phyloP scores from a whole-genome alignment of 2,329 filamentous ascomycete species.

The Blumeria graminis region DNA sequence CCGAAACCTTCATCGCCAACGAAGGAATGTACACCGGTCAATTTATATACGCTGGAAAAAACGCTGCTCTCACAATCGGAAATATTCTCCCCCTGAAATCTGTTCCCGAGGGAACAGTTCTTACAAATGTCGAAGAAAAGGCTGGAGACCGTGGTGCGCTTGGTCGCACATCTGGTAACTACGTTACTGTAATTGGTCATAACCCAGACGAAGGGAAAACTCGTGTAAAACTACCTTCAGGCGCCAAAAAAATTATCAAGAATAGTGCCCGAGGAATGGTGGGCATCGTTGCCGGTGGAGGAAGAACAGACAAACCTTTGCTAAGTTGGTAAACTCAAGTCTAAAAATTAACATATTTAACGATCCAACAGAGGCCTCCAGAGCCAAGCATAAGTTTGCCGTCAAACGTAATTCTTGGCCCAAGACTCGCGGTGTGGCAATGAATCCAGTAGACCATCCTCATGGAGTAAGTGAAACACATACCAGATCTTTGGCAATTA shows the following conservation, averaged over 20 bases:
- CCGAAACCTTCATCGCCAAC: slow-evolving; percentile 99
- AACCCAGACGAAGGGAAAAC: slow-evolving; percentile 99
- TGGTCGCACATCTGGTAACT: slow-evolving; percentile 96
- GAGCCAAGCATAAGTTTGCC: slow-evolving; percentile 99
- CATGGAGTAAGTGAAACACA: slow-evolving; percentile 37
- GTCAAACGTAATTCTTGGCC: slow-evolving; percentile 99
- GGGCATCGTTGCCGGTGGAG: slow-evolving; percentile 96
- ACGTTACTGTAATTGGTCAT: slow-evolving; percentile 93
- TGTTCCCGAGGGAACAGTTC: slow-evolving; percentile 96
- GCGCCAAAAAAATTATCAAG: slow-evolving; percentile 97
- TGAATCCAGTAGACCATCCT: slow-evolving; percentile 99
- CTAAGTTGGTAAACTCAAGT: slow-evolving; percentile 39
- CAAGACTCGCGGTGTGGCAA: slow-evolving; percentile 99
- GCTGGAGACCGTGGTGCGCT: slow-evolving; percentile 87
- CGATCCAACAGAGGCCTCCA: slow-evolving; percentile 58
- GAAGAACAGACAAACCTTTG: slow-evolving; percentile 98
- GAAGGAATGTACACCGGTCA: slow-evolving; percentile 99
- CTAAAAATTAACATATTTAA: slow-evolving; percentile 18
- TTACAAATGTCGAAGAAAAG: slow-evolving; percentile 99
- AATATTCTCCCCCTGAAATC: slow-evolving; percentile 88
- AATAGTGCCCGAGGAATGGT: slow-evolving; percentile 92
- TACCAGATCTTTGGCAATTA: slow-evolving; percentile 1
- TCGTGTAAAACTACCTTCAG: slow-evolving; percentile 95
- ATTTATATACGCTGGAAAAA: slow-evolving; percentile 99
- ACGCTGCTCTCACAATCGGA: slow-evolving; percentile 85